Conservation (phyloP, 2,329 filamentous ascomycete species). For the Alternaria dauci region DNA sequence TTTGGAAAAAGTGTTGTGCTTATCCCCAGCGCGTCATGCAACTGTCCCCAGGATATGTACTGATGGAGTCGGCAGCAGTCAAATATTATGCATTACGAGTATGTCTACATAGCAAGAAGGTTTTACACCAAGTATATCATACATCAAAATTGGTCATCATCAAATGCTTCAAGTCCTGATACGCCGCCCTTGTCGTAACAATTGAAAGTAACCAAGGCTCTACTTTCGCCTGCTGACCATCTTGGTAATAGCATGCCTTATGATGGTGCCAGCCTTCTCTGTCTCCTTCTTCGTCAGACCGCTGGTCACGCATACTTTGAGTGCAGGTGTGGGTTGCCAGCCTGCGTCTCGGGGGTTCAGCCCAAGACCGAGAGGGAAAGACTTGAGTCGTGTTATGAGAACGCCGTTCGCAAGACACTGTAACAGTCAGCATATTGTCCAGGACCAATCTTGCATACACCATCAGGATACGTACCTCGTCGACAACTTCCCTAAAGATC, state of each 20-base stretch:
- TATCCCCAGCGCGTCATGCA: background rate
- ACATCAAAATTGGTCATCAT: background rate
- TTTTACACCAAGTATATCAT: slow-evolving; percentile 9
- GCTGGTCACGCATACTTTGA: slow-evolving; percentile 90
- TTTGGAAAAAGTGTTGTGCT: background rate
- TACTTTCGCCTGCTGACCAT: slow-evolving; percentile 70
- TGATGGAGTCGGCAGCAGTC: background rate
- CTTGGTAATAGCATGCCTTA: slow-evolving; percentile 93
- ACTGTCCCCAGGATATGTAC: background rate
- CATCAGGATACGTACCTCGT: slow-evolving; percentile 74
- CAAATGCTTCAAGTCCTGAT: background rate
- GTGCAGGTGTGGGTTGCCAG: slow-evolving; percentile 76
- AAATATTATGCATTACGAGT: slow-evolving; percentile 11
- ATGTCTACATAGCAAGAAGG: background rate
- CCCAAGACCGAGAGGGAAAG: slow-evolving; percentile 67
- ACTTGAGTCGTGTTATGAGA: slow-evolving; percentile 86
- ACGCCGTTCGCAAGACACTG: slow-evolving; percentile 87
- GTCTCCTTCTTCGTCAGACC: slow-evolving; percentile 93
- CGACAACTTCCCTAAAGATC: slow-evolving; percentile 88
- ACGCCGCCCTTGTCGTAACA: slow-evolving; percentile 9
- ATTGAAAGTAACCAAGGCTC: background rate
- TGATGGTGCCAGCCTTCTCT: slow-evolving; percentile 88
- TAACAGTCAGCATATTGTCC: slow-evolving; percentile 18
- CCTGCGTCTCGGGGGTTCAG: slow-evolving; percentile 70
- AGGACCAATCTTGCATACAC: background rate